These are phyloP conservation scores for Areca catechu DNA, from an alignment of 176 grass and related monocot species.

Conservation along the genomic window DNA sequence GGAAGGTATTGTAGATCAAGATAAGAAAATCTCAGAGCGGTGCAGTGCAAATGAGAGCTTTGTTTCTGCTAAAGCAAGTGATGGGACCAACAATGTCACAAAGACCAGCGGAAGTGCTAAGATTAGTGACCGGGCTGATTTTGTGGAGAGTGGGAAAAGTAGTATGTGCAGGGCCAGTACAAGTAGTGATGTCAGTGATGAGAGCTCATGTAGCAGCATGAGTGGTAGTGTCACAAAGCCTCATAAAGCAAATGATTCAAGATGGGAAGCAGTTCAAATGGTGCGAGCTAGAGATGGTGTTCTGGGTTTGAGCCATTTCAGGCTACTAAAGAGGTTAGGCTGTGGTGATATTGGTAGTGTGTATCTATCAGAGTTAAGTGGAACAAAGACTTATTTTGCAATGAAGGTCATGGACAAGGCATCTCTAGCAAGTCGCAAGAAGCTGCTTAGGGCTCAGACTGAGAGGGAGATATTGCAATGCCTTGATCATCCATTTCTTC, in stretches of 20 bases:
- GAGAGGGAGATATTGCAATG: constrained; percentile 59
- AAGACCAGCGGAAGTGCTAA: constrained; percentile 32
- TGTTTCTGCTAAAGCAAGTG: constrained; percentile 19
- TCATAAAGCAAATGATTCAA: constrained; percentile 42
- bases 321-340: constrained; percentile 40
- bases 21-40: constrained; percentile 28
- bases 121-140: constrained; percentile 29
- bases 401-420: constrained; percentile 70
- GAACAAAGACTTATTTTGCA: constrained; percentile 31
- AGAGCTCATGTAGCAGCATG: constrained; percentile 52
- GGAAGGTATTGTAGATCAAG: constrained; percentile 16
- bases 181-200: constrained; percentile 48
- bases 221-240: constrained; percentile 35
- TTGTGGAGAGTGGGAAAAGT: constrained; percentile 34
- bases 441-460: constrained; percentile 51
- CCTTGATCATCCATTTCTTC: constrained; percentile 56
- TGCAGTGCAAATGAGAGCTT: constrained; percentile 16
- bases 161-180: constrained; percentile 40
- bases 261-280: constrained; percentile 42
- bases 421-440: constrained; percentile 46
- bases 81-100: constrained; percentile 18
- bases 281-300: constrained; percentile 29
- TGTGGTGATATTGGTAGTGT: constrained; percentile 50
- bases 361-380: constrained; percentile 49
- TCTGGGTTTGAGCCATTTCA: constrained; percentile 44